Evolutionary conservation across 1,284 basidiomycete genomes (phyloP).

Genomic region (Microbotryum saponariae): DNA sequence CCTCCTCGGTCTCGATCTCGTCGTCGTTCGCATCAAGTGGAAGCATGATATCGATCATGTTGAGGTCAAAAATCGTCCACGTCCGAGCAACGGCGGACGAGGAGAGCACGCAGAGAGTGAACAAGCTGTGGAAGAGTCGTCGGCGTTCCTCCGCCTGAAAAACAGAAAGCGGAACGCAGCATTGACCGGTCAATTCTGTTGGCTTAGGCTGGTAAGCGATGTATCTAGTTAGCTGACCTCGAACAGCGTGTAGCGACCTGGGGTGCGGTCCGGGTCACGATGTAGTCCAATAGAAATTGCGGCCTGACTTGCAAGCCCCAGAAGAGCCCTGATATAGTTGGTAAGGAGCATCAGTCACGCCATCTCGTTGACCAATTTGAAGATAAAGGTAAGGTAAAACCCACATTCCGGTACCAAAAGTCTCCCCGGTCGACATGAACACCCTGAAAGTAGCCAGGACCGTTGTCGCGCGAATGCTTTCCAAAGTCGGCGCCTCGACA

Average conservation of each 20-base stretch:
- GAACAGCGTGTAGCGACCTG: constrained; percentile 26
- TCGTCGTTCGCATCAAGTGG: constrained; percentile 29
- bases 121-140: constrained; percentile 25
- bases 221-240: constrained; percentile 4
- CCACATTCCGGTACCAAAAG: constrained; percentile 24
- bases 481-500: constrained; percentile 24
- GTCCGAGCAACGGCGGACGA: constrained; percentile 23
- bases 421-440: constrained; percentile 24
- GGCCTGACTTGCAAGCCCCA: constrained; percentile 25
- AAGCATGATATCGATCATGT: constrained; percentile 23
- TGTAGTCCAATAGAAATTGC: constrained; percentile 27
- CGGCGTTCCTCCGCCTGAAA: constrained; percentile 18
- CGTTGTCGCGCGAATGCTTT: constrained; percentile 20
- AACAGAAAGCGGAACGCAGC: background rate
- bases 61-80: constrained; percentile 25
- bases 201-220: background rate
- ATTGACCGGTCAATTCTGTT: background rate
- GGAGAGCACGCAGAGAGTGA: constrained; percentile 27
- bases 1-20: constrained; percentile 21
- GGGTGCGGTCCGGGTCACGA: constrained; percentile 28
- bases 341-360: background rate
- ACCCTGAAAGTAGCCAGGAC: constrained; percentile 25
- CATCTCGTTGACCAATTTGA: background rate
- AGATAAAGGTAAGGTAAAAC: constrained; percentile 4
- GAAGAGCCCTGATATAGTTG: constrained; percentile 9